Base-by-base conservation (phyloP, 2,329 filamentous ascomycete genomes). In the Colletotrichum abscissum region DNA sequence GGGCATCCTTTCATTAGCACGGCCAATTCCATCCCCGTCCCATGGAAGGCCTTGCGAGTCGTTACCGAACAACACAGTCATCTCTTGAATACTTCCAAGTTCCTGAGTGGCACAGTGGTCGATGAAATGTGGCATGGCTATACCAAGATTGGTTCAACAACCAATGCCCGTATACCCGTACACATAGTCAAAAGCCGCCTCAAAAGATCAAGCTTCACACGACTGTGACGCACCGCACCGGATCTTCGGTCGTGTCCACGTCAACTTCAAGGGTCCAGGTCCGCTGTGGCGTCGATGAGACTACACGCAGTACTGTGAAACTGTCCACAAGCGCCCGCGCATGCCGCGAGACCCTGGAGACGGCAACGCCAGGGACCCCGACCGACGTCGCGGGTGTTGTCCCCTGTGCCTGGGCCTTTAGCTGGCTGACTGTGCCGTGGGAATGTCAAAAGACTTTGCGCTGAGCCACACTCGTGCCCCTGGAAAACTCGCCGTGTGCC, bases 391-490 rank as follows among this genome's bases (percentile, higher is more conserved):
- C n/a, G 14, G 22, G 5, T 28, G 30, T 11, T 12, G n/a, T 12
- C n/a, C 30, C 42, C 46, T 66, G n/a, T 26, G 62, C 62, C 38
- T 38, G 38, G 38, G 33, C 33, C 33, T 42, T 19, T 11, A 19
- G 38, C 38, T 42, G 30, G 38, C 38, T 54, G 22, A 26, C 22
- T 19, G 19, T 49, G 42, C 42, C 8, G 19, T 11, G 33, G 8
- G 26, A 59, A n/a, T 12, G 4, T 46, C 12, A 28, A 12, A 26
- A 19, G 30, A 59, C 11, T 14, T 30, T 16, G 8, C 3, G 57
- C 69, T 63, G 22, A 69, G 65, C 65, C 69, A 69, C 69, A 59
- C 52, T 64, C 64, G 69, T 65, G 69, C 69, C 59, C 54, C 52
- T 26, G 26, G 11, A 35, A 26, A 55, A 24, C 5, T 24, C 38